Base-by-base conservation (phyloP, 352 stramenopile genomes). In the Globisporangium apiculatum region DNA sequence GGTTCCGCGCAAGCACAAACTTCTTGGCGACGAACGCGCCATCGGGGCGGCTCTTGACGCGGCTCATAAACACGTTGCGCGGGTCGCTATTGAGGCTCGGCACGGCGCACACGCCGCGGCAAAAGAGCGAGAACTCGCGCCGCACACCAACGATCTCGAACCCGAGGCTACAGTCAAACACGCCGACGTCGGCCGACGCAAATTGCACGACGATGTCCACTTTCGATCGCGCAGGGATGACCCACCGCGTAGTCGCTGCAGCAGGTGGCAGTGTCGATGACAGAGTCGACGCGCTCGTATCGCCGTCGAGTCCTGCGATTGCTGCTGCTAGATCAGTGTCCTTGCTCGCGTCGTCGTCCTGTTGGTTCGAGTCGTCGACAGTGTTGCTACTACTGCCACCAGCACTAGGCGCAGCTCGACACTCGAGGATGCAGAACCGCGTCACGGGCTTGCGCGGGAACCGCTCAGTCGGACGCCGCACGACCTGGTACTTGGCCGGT, bases 51-150 rank as follows among this genome's bases (percentile, higher is more conserved):
- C 73, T 83, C 66, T 98, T 98, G 14, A 97, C 68, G 12, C 94
- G 83, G 48, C 79, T 85, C 93, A 98, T 98, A 60, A 98, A 98
- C 3, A 98, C 86, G 60, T 97, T 98, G 42, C 89, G 73, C 9
- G 92, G 92, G 55, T 98, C 92, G 35, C 62, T 80, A 67, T 97
- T 97, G 60, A 98, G 97, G 14, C 77, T 84, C n/a, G 94, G 94
- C 12, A 97, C 89, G 6, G 73, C 71, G 50, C 91, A 96, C 0
- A 75, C 72, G 10, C 85, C 94, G 14, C 80, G 76, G 46, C 77
- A 86, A 50, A 96, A 86, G 3, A 98, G 72, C 10, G 69, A 79
- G 55, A 96, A 92, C 55, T 95, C 84, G 31, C 87, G 87, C 11
- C 71, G 73, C n/a, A 78, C 68, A 1, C 91, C 94, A 1, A 96